Base-by-base conservation (phyloP, 495 filamentous ascomycete species). In the Eremomyces bilateralis region DNA sequence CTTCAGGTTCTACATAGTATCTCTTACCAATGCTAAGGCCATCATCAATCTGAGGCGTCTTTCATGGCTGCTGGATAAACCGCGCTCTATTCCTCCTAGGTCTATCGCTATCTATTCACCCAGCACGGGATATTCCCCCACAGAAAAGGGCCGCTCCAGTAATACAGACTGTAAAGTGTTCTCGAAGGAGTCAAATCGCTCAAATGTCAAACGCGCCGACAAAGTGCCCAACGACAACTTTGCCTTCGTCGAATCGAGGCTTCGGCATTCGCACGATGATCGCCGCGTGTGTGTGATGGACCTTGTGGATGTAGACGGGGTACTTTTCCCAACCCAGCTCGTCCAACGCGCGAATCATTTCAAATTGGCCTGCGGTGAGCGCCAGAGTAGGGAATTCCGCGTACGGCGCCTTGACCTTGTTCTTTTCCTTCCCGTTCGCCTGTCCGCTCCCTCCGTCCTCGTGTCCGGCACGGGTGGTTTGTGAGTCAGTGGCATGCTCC, bases 221-320 rank as follows among this genome's bases (percentile, higher is more conserved):
- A 79, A 79, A 97, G 56, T 97, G 85, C 42, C 61, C 61, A 31
- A 85, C 56, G 20, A 93, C 82, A 19, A 78, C 51, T 47, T 64
- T 67, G 2, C 85, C 88, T 54, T 94, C 84, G 3, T 60, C 56
- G 42, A 78, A 88, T 16, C 30, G 10, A 16, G 8, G 11, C 6
- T 8, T 13, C 24, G 24, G 24, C 40, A 49, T 63, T 35, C 88
- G 63, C 20, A 85, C 69, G 45, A 97, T 76, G 34, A 97, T 91
- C 1, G 85, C 85, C 0, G 85, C 88, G 51, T 97, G 88, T 31
- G 63, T 76, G 47, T 92, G 83, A 20, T 61, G 50, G 28, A 65
- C 64, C 2, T 82, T 73, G 31, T 90, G 80, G 27, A 97, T 94
- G 55, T 77, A 72, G 3, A 92, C 79, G 0, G 70, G 73, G 53